A percentile compares a stretch with the other conserved stretches of the same genome.
phyloP scores from a whole-genome alignment of 208 protist genomes.

The Trypanosoma boissoni region DNA sequence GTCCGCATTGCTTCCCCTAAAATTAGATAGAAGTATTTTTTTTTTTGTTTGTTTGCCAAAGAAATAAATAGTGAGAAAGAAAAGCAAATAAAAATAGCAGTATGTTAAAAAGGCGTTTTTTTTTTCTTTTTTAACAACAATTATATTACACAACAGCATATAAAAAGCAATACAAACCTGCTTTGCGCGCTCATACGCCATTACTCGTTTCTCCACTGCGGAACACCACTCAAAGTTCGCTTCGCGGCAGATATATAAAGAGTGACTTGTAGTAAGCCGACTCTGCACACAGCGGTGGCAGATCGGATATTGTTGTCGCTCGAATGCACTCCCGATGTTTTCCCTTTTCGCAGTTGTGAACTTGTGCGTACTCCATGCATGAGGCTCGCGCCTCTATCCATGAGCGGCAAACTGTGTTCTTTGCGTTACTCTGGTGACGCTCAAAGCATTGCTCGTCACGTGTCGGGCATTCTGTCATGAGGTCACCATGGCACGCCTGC shows the following conservation, averaged over 20 bases:
- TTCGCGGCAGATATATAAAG: slow-evolving; percentile 20
- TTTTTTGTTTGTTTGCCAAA: too few species aligned
- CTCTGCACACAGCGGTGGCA: slow-evolving; percentile 24
- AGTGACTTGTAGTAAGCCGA: slow-evolving; percentile 42
- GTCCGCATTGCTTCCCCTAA: slow-evolving; percentile 72
- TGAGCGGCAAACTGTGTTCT: slow-evolving; percentile 28
- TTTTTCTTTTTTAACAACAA: background rate
- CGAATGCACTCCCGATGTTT: slow-evolving; percentile 26
- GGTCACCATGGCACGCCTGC: slow-evolving; percentile 33
- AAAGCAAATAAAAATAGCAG: background rate
- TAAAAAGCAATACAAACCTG: background rate
- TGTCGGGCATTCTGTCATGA: slow-evolving; percentile 25
- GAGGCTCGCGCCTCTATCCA: slow-evolving; percentile 33
- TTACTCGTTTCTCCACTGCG: too few species aligned
- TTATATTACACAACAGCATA: background rate
- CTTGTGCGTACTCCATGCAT: slow-evolving; percentile 15
- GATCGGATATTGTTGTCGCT: slow-evolving; percentile 9
- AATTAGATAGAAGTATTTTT: too few species aligned
- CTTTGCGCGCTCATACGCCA: too few species aligned
- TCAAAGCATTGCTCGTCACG: slow-evolving; percentile 19
- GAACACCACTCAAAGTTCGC: background rate
- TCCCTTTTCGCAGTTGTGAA: background rate
- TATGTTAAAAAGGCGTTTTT: background rate
- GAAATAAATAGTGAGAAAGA: background rate
- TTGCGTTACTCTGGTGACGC: slow-evolving; percentile 9